Base-by-base conservation (phyloP, 2,329 filamentous ascomycete species). In the Calonectria pseudoturangicola region DNA sequence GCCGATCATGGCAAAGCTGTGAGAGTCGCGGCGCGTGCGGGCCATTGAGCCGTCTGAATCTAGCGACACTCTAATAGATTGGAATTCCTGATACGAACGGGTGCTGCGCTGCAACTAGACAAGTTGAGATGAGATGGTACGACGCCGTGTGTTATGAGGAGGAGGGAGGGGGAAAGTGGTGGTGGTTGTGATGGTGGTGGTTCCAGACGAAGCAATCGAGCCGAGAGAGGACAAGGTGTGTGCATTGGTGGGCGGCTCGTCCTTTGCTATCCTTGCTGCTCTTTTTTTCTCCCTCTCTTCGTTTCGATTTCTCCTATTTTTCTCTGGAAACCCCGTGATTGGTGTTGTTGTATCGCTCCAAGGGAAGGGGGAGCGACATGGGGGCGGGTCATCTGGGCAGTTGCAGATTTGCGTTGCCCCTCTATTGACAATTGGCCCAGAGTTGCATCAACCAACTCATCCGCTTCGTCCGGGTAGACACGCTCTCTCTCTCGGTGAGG, bases 1-100 rank as follows among this genome's bases (percentile, higher is more conserved):
- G 74, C 36, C 64, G 76, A 78, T 77, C 72, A 67, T 56, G 36
- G 73, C 6, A 43, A 69, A 71, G 65, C 63, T 50, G 69, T 75
- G 74, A 76, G 75, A 33, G 30, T 76, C 73, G 74, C 54, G 68
- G 68, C 70, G 71, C 64, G 62, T 76, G 21, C 56, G 63, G 69
- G 70, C 36, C 41, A 56, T 54, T 64, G 56, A 58, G 7, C 12
- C 28, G 36, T 43, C 25, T 60, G 16, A 21, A 45, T 21, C 50
- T 72, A 64, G 70, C 56, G 30, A 48, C 21, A 71, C 50, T 60
- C 48, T 41, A 41, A 27, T 66, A 50, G 39, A 50, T 66, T 51
- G 63, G 16, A 54, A 5, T 56, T 45, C 18, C 39, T 30, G 36
- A 56, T 25, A 33, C 33, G 33, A 36, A 6, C 25, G 50, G 47